Evolutionary conservation across 202 grass and related monocot genomes (phyloP).

Genomic region (Cymbopogon flexuosus): DNA sequence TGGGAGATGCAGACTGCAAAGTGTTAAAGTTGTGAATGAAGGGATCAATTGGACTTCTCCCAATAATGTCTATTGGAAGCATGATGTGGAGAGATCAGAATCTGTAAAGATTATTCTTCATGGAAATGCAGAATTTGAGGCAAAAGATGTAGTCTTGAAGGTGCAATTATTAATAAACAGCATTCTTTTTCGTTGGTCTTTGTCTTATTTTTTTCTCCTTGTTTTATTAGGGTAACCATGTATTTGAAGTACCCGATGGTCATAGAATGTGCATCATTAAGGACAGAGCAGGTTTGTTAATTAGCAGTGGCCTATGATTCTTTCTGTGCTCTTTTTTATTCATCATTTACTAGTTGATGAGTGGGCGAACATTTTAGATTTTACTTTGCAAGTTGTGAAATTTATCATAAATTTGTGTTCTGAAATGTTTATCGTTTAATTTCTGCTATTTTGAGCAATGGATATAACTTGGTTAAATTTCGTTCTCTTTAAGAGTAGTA

Average conservation of each 20-base stretch:
- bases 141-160: conserved; percentile 66
- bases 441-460: not conserved
- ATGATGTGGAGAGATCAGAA: conserved; percentile 87
- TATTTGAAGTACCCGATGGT: conserved; percentile 80
- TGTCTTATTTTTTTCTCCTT: conserved; percentile 6
- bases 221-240: conserved; percentile 71
- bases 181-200: not conserved
- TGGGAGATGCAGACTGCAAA: conserved; percentile 69
- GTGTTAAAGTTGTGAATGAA: conserved; percentile 68
- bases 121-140: conserved; percentile 97
- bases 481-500: not conserved
- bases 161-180: conserved; percentile 33
- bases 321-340: not conserved
- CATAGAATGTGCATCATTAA: conserved; percentile 61
- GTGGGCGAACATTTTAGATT: not conserved
- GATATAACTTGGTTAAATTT: not conserved
- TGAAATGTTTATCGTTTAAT: not conserved
- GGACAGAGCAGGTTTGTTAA: conserved; percentile 45
- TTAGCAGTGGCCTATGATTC: not conserved
- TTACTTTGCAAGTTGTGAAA: not conserved
- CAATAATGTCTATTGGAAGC: conserved; percentile 87
- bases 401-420: not conserved
- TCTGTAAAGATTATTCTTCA: conserved; percentile 77
- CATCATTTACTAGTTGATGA: not conserved
- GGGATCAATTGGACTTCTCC: conserved; percentile 84